A percentile compares a stretch with the other conserved stretches of the same genome.
phyloP scores from a whole-genome alignment of 352 stramenopile species.

The Globisporangium cystogenes region DNA sequence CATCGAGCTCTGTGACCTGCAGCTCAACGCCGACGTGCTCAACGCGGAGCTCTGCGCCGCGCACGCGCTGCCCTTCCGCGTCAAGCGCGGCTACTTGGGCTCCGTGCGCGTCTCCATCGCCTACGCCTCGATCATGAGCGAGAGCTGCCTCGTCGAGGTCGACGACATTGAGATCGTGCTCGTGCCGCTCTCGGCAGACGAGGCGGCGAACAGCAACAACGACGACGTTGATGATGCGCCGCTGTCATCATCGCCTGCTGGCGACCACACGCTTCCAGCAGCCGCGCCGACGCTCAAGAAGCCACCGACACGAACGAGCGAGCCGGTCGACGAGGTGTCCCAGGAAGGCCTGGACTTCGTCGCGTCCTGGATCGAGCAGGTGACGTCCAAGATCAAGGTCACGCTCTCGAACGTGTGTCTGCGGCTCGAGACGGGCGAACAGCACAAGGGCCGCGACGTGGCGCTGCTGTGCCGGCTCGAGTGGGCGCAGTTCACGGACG shows the following conservation, averaged over 20 bases:
- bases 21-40: slow-evolving; percentile 72
- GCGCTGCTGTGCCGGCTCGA: slow-evolving; percentile 69
- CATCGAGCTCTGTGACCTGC: slow-evolving; percentile 78
- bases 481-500: slow-evolving; percentile 82
- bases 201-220: no score
- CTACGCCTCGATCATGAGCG: slow-evolving; percentile 85
- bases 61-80: slow-evolving; percentile 67
- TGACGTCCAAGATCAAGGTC: slow-evolving; percentile 89
- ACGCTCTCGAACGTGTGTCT: slow-evolving; percentile 85
- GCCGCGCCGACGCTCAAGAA: background rate
- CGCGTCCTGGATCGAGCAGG: slow-evolving; percentile 86
- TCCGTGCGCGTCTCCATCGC: slow-evolving; percentile 81
- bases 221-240: no score
- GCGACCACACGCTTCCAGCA: no score
- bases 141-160: slow-evolving; percentile 84
- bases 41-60: slow-evolving; percentile 75
- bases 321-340: slow-evolving; percentile 71
- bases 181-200: slow-evolving; percentile 32
- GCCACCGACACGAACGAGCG: slow-evolving; percentile 7
- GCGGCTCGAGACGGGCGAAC: slow-evolving; percentile 60
- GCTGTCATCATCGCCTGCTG: background rate
- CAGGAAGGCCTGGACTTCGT: slow-evolving; percentile 89
- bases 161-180: slow-evolving; percentile 87
- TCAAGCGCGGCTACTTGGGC: slow-evolving; percentile 83
- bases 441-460: slow-evolving; percentile 53